Base-by-base conservation (phyloP, 1,284 basidiomycete species). In the Erythrobasidium hasegawianum region DNA sequence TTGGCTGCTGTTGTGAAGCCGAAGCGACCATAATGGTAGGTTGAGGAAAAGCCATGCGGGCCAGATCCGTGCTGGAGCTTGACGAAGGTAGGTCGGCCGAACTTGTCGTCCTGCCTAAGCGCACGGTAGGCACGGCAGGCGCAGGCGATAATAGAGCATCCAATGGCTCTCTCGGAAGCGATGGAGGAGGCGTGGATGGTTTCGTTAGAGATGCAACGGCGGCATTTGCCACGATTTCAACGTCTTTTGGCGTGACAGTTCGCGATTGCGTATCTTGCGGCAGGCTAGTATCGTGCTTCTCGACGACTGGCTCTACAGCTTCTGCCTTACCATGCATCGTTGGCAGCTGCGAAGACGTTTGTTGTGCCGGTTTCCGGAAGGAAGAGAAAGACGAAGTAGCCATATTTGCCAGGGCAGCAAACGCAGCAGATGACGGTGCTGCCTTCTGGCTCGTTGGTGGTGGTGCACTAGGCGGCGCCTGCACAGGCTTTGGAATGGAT, bases 11-110 rank as follows among this genome's bases (percentile, higher is more conserved):
- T 11, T 10, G 20, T 16, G 39, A 16, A 16, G 26, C 18, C 2
- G 39, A 54, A 4, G 53, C 45, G 14, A 65, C 45, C 13, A 65
- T 27, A 24, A 65, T 65, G 10, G 62, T 65, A 43, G 62, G 62
- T 29, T 58, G 62, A 8, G 62, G 62, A 55, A 65, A 65, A 29
- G 56, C 33, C 62, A 41, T 65, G 55, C 39, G 62, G 43, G 24
- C 55, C 59, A 38, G 8, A 54, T 22, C 33, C 8, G 20, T n/a
- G 11, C 18, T 16, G 13, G 55, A 24, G 10, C 18, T 10, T 8
- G 45, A 47, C 20, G 47, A 33, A 13, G 22, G 9, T 8, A 33
- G 16, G 16, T 64, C 61, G 18, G 38, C 18, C 14, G 54, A 29
- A 18, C 52, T 29, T 8, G 18, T 27, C 8, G 52, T 50, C 11